Base-by-base conservation (phyloP, 177 flowering plant species). In the Vitis hybrid region DNA sequence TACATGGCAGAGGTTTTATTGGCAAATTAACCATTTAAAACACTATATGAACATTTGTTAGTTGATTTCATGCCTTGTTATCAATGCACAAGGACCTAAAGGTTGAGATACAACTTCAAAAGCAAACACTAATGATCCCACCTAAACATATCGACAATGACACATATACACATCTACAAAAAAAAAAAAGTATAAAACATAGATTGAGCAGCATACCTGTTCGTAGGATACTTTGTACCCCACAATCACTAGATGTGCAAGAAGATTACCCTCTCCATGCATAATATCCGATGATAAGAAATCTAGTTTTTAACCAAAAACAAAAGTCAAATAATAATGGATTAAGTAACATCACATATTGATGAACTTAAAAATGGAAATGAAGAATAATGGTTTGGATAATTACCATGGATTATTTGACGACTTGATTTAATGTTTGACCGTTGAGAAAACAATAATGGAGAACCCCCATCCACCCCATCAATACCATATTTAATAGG, bases 191-290 rank as follows among this genome's bases (percentile, higher is more conserved):
- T 10, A 60, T 4, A 50, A 40, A 11, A 26, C 55, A 61, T 32
- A 60, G 6, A 34, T 55, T 30, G 70, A 56, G 65, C 49, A 4
- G 62, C 82, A 57, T 82, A 95, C 99, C 89, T 96, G 99, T 72
- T 88, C 81, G 74, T 90, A 80, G 26, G 85, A 81, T 59, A 91
- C 86, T 83, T 87, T 92, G 88, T 87, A 96, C 15, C 98, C 98
- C 56, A 96, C 59, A 74, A 86, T 87, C 79, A 79, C 84, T 34
- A 96, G 80, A 83, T 93, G 99, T 17, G 97, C 85, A 64, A 92
- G 79, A 64, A 96, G 87, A 80, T 92, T 87, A 40, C 99, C 99
- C 84, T 93, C 98, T 69, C 99, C 99, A 84, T 88, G 97, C 98
- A 96, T 96, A 48, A 86, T 83, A 68, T 91, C 95, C 17, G 92